Evolutionary conservation across 2,329 filamentous ascomycete species (phyloP), one percentile per base, ranked within the genome.

Genomic region (Pyrenophora graminea): DNA sequence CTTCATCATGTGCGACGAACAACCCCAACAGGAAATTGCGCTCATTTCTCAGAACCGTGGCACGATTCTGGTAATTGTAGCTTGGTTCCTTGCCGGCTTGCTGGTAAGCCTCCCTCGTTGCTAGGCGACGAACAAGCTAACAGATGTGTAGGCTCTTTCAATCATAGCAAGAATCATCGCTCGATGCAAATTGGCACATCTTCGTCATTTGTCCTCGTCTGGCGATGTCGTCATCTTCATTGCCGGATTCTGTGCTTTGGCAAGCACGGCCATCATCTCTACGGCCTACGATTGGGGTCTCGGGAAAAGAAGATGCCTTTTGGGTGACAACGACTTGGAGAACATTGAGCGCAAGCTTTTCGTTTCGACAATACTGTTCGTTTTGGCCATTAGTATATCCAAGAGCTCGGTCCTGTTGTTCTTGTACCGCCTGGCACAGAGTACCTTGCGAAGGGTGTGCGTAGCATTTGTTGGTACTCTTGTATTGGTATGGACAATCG

Each of bases 1-100:
- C 36, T 27, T 48, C 37, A 53, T 37, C 38, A 62, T 52, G 56
- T 62, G 56, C 34, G 36, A 48, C 31, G 23, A 51, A 30, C 31
- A 44, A 51, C 37, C 36, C 43, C 52, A 56, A 38, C 53, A 53
- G 32, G 27, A 42, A 31, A 59, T 59, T 52, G 50, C 56, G 32
- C 59, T 59, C 56, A 58, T 67, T 49, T 62, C 58, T 52, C 59
- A 68, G 43, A 60, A 63, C 39, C 63, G 58, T 49, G 64, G 63
- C 3, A 56, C 60, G 15, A 54, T 68, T 47, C 46, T 68, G 51
- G 55, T 63, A 41, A 67, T 67, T 51, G 58, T 53, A 31, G 55
- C 58, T 44, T 68, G 63, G 64, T 65, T 64, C 30, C 51, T 68
- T 31, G 58, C 55, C n/a, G 62, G 58, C 39, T 45, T 61, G 30